phyloP scores from a whole-genome alignment of 805 yeast genomes.

The Candida arabinofermentans region DNA sequence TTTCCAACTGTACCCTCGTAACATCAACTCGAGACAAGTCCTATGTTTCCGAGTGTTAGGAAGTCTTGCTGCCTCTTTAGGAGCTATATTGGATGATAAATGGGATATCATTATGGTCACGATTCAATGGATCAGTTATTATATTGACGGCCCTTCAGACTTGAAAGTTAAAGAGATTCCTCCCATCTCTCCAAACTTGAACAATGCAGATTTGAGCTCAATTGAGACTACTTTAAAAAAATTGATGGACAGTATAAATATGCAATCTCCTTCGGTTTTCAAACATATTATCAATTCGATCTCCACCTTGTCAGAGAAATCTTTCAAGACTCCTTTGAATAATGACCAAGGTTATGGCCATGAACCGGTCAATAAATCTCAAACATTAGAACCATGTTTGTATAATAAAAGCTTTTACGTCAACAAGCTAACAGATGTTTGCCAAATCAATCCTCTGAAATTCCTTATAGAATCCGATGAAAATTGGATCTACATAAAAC shows the following conservation, averaged over 20 bases:
- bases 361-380: constrained; percentile 18
- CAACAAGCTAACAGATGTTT: constrained; percentile 47
- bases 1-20: constrained; percentile 35
- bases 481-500: constrained; percentile 46
- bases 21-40: constrained; percentile 62
- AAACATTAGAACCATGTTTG: constrained; percentile 37
- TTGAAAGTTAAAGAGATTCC: constrained; percentile 38
- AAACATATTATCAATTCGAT: constrained; percentile 43
- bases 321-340: constrained; percentile 8
- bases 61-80: constrained; percentile 77
- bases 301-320: constrained; percentile 37
- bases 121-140: constrained; percentile 76
- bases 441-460: constrained; percentile 47
- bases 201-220: constrained; percentile 42
- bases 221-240: constrained; percentile 57
- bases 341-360: constrained; percentile 9
- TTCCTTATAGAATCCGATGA: constrained; percentile 40
- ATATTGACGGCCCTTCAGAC: constrained; percentile 56
- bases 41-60: constrained; percentile 74
- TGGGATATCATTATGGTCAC: constrained; percentile 66
- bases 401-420: constrained; percentile 56
- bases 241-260: constrained; percentile 57
- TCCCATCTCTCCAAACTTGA: constrained; percentile 39
- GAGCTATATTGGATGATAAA: constrained; percentile 59
- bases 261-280: constrained; percentile 51